Percentiles rank a stretch among this genome's conserved stretches.
Evolutionary conservation across 768 basidiomycete genomes (phyloP).

Genomic region (Suillus placidus): DNA sequence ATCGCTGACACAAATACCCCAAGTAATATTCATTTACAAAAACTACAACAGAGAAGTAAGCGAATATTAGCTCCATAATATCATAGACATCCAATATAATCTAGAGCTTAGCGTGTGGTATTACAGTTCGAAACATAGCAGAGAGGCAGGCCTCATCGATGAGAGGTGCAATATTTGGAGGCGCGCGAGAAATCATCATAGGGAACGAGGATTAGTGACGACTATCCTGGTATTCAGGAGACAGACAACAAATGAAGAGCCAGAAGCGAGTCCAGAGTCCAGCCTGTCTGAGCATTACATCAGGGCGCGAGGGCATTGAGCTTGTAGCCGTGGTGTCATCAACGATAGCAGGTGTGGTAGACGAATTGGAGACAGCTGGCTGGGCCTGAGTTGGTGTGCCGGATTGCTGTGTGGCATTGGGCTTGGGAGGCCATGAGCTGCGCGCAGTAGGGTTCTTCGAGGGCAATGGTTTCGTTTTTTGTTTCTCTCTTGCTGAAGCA

Average conservation of each 20-base stretch:
- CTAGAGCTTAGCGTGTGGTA: background rate
- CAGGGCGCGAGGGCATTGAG: background rate
- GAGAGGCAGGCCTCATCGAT: background rate
- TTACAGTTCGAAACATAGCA: background rate
- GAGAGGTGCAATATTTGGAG: background rate
- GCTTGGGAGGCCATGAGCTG: background rate
- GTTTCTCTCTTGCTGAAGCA: background rate
- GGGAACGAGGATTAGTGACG: constrained; percentile 26
- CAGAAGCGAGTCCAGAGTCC: background rate
- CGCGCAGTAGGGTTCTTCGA: background rate
- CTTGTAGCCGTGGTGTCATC: background rate
- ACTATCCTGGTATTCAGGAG: background rate
- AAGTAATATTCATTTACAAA: too few relatives aligned
- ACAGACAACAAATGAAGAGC: background rate
- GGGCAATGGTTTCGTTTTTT: too few relatives aligned
- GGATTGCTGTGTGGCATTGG: background rate
- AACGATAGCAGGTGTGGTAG: background rate
- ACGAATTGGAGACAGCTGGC: background rate
- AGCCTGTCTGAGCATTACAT: background rate
- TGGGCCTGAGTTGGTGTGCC: background rate
- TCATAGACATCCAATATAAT: too few relatives aligned
- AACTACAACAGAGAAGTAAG: background rate
- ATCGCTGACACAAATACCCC: too few relatives aligned
- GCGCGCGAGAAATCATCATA: background rate
- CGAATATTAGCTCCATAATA: background rate